These are phyloP conservation scores for Pyricularia grisea DNA, from an alignment of 2,329 filamentous ascomycete genomes.

Conservation along the genomic window DNA sequence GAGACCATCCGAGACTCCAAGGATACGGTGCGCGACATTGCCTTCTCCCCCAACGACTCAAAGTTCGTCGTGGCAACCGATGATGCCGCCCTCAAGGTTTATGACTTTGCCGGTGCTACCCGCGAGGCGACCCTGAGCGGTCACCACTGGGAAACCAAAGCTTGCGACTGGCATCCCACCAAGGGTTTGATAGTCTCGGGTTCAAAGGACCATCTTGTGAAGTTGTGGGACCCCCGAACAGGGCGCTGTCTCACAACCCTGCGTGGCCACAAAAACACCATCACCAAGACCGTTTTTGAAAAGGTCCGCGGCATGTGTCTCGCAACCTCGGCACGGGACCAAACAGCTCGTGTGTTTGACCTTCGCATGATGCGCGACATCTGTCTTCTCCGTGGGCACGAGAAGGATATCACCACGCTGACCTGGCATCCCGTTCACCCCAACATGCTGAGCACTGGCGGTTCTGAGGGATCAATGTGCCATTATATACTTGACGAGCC, in stretches of 20 bases:
- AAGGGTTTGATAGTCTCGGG: slow-evolving; percentile 92
- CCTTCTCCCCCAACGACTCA: slow-evolving; percentile 86
- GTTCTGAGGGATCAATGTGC: slow-evolving; percentile 78
- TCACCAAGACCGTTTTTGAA: slow-evolving; percentile 88
- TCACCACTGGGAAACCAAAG: slow-evolving; percentile 98
- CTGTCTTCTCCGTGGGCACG: slow-evolving; percentile 83
- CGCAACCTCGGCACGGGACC: slow-evolving; percentile 86
- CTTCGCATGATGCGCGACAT: slow-evolving; percentile 98
- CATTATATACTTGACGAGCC: slow-evolving; percentile 96
- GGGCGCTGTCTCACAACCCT: slow-evolving; percentile 85
- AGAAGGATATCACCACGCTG: slow-evolving; percentile 90
- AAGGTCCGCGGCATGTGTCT: slow-evolving; percentile 74
- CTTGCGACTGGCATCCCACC: slow-evolving; percentile 93
- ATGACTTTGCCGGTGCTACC: slow-evolving; percentile 81
- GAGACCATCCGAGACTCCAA: slow-evolving; percentile 87
- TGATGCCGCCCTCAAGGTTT: slow-evolving; percentile 88
- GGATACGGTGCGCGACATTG: slow-evolving; percentile 82
- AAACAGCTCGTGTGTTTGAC: slow-evolving; percentile 89
- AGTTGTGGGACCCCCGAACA: slow-evolving; percentile 95
- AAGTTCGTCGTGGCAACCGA: slow-evolving; percentile 97
- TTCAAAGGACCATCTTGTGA: slow-evolving; percentile 94
- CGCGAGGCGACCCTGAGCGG: slow-evolving; percentile 79
- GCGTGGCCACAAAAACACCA: slow-evolving; percentile 94
- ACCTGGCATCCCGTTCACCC: slow-evolving; percentile 91
- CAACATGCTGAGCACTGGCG: slow-evolving; percentile 81